Conservation (phyloP, 75 land plant species). For the Sequoiadendron giganteum region DNA sequence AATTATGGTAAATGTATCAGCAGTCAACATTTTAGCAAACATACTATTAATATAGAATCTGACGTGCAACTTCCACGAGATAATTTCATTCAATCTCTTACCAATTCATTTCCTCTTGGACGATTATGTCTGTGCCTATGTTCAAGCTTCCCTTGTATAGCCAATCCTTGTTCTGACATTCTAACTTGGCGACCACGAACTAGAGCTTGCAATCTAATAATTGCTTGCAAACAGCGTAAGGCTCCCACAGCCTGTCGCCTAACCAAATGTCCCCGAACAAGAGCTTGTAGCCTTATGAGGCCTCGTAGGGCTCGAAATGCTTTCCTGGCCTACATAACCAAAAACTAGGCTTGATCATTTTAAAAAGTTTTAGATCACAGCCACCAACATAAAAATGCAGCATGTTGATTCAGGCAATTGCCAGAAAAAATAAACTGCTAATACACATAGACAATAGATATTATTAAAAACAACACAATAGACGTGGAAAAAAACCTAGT, state of each 20-base stretch:
- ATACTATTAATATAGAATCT: not conserved
- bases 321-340: slow-evolving; percentile 62
- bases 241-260: slow-evolving; percentile 87
- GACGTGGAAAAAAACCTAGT: slow-evolving; percentile 1
- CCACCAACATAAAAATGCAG: not conserved
- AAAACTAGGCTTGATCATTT: not conserved
- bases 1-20: not conserved
- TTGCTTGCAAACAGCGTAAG: slow-evolving; percentile 63
- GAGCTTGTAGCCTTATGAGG: slow-evolving; percentile 83
- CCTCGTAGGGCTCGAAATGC: slow-evolving; percentile 76
- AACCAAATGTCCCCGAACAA: slow-evolving; percentile 86
- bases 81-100: not conserved
- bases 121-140: not conserved
- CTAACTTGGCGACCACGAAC: slow-evolving; percentile 72
- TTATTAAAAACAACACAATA: not conserved
- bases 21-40: not conserved
- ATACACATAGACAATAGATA: not conserved
- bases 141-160: slow-evolving; percentile 30
- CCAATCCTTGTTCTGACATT: slow-evolving; percentile 45
- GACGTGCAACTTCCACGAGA: not conserved
- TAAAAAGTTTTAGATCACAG: not conserved
- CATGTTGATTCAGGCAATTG: not conserved
- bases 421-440: not conserved
- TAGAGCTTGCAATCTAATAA: slow-evolving; percentile 82
- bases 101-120: slow-evolving; percentile 9